Conservation (phyloP, 441 rosid species). For the Croton laevigatus region DNA sequence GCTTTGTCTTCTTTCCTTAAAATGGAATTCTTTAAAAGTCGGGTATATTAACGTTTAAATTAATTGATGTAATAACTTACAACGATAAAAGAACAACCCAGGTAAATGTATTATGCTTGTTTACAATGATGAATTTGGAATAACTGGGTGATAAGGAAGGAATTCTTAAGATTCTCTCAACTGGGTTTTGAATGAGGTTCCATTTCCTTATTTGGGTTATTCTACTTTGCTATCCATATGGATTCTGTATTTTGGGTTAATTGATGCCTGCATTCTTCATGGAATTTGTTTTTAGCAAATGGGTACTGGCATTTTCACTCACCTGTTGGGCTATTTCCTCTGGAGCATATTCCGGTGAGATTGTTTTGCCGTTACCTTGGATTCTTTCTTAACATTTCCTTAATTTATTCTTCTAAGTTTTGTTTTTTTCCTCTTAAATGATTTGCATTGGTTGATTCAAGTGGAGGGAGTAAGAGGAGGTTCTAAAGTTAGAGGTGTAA, state of each 20-base stretch:
- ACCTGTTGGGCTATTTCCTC: conserved; percentile 38
- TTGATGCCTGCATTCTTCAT: conserved; percentile 44
- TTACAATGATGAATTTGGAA: conserved; percentile 45
- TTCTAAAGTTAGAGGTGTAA: conserved; percentile 72
- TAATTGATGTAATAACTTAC: conserved; percentile 2
- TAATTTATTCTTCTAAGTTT: neutral
- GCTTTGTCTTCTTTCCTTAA: conserved; percentile 19
- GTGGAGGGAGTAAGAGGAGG: conserved; percentile 57
- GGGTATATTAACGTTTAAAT: neutral
- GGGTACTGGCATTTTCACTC: conserved; percentile 50
- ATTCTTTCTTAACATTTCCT: neutral
- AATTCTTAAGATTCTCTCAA: conserved; percentile 33
- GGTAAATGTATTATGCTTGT: conserved; percentile 32
- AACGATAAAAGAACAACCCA: conserved; percentile 9
- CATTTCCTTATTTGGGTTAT: conserved; percentile 18
- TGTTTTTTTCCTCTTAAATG: neutral
- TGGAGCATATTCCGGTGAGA: conserved; percentile 40
- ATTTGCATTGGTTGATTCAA: conserved; percentile 22
- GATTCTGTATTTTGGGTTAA: conserved; percentile 26
- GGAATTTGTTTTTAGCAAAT: conserved; percentile 50
- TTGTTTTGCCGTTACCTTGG: neutral
- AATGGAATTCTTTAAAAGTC: conserved; percentile 1
- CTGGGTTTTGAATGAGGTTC: conserved; percentile 12
- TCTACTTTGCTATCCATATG: conserved; percentile 21
- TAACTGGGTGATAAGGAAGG: conserved; percentile 44